Conservation (phyloP, 2,329 filamentous ascomycete species). For the Bisporella sp. region DNA sequence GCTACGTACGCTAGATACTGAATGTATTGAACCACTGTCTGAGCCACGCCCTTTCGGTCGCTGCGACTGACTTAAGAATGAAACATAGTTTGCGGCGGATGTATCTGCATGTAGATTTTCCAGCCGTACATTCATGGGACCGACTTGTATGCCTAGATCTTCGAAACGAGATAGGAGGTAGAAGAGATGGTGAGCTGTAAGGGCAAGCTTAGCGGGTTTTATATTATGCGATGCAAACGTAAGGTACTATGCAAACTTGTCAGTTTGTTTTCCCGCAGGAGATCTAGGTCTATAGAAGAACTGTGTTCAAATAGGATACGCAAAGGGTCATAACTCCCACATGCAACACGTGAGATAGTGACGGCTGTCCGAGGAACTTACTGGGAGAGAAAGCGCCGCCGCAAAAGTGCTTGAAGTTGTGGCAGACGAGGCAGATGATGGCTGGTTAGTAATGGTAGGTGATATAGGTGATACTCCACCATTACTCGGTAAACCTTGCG, state of each 20-base stretch:
- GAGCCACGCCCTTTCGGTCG: conserved; percentile 71
- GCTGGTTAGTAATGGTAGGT: conserved; percentile 49
- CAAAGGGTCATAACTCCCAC: too few relatives aligned
- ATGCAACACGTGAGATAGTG: too few relatives aligned
- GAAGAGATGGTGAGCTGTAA: conserved; percentile 95
- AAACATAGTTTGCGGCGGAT: conserved; percentile 87
- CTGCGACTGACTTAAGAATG: conserved; percentile 81
- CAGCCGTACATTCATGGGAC: conserved; percentile 90
- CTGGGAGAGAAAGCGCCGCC: conserved; percentile 76
- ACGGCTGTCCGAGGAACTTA: too few relatives aligned
- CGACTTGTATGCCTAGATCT: conserved; percentile 82
- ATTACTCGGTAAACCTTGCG: conserved; percentile 56
- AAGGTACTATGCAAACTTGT: conserved; percentile 40
- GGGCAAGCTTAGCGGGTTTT: conserved; percentile 84
- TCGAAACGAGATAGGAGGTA: conserved; percentile 94
- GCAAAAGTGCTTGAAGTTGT: conserved; percentile 71
- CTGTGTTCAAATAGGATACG: too few relatives aligned
- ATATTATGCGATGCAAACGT: conserved; percentile 78
- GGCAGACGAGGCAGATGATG: conserved; percentile 46
- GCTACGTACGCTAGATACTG: conserved; percentile 92
- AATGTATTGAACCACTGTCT: conserved; percentile 87
- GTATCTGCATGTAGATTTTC: conserved; percentile 90
- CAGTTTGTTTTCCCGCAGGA: too few relatives aligned
- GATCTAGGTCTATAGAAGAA: too few relatives aligned
- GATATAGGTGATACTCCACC: conserved; percentile 35